phyloP scores from a whole-genome alignment of 352 stramenopile species.

The Thraustochytrium striatum region DNA sequence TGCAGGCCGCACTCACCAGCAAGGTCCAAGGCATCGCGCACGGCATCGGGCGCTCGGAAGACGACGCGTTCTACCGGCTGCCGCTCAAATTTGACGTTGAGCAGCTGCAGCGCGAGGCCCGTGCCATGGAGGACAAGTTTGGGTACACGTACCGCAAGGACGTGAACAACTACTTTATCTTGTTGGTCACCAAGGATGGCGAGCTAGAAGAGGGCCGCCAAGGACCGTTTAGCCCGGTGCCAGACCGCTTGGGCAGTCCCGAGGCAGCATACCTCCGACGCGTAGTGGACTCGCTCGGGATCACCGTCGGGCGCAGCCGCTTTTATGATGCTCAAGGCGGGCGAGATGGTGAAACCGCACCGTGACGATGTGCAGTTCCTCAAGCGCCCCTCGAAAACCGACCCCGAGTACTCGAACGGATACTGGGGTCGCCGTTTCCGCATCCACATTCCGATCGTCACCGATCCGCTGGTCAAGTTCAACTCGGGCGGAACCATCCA shows the following conservation, averaged over 20 bases:
- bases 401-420: neutral
- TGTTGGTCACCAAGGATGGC: constrained; percentile 27
- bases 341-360: constrained; percentile 21
- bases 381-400: neutral
- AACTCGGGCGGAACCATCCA: constrained; percentile 1
- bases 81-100: constrained; percentile 45
- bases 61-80: constrained; percentile 20
- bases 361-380: constrained; percentile 14
- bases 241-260: constrained; percentile 1
- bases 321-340: constrained; percentile 49
- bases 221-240: constrained; percentile 37
- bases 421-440: constrained; percentile 47
- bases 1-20: too few relatives aligned
- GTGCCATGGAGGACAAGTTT: neutral
- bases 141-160: constrained; percentile 37
- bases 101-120: neutral
- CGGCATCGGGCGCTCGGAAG: neutral
- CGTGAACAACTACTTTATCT: constrained; percentile 48
- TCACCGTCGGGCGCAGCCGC: neutral
- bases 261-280: neutral
- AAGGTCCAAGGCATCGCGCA: constrained; percentile 4
- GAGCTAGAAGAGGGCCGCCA: constrained; percentile 5
- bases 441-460: constrained; percentile 35
- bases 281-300: constrained; percentile 1
- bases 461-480: constrained; percentile 26